Conservation (phyloP, 805 yeast species). For the Wickerhamomyces pijperi region DNA sequence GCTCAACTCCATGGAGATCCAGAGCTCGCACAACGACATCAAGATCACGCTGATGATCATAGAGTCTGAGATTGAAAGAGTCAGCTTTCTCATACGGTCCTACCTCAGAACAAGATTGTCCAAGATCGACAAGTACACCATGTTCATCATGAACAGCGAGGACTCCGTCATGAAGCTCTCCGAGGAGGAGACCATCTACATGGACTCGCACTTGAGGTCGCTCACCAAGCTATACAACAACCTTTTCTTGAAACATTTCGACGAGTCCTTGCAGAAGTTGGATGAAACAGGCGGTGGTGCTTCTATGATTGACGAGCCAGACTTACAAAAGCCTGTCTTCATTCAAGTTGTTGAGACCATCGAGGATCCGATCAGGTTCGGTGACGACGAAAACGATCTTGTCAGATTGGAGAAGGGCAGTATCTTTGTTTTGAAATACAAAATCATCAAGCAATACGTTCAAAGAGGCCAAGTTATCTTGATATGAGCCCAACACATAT, state of each 20-base stretch:
- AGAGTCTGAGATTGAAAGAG: slow-evolving; percentile 85
- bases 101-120: slow-evolving; percentile 60
- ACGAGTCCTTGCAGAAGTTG: slow-evolving; percentile 55
- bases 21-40: slow-evolving; percentile 43
- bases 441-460: slow-evolving; percentile 32
- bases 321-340: slow-evolving; percentile 67
- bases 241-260: slow-evolving; percentile 57
- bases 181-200: slow-evolving; percentile 49
- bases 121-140: slow-evolving; percentile 63
- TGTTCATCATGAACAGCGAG: slow-evolving; percentile 41
- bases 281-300: slow-evolving; percentile 64
- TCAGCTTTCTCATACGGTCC: slow-evolving; percentile 69
- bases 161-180: slow-evolving; percentile 31
- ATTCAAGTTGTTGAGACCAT: slow-evolving; percentile 37
- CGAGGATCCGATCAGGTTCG: slow-evolving; percentile 25
- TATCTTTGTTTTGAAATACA: slow-evolving; percentile 66
- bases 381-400: slow-evolving; percentile 47
- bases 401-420: slow-evolving; percentile 15
- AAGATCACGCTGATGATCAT: slow-evolving; percentile 74
- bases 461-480: slow-evolving; percentile 30
- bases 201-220: slow-evolving; percentile 57
- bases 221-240: slow-evolving; percentile 54
- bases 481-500: slow-evolving; percentile 19
- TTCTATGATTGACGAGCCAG: slow-evolving; percentile 74
- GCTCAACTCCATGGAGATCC: slow-evolving; percentile 66